phyloP scores from a whole-genome alignment of 192 early-diverging fungal species.

The Chytriomyces hyalinus region DNA sequence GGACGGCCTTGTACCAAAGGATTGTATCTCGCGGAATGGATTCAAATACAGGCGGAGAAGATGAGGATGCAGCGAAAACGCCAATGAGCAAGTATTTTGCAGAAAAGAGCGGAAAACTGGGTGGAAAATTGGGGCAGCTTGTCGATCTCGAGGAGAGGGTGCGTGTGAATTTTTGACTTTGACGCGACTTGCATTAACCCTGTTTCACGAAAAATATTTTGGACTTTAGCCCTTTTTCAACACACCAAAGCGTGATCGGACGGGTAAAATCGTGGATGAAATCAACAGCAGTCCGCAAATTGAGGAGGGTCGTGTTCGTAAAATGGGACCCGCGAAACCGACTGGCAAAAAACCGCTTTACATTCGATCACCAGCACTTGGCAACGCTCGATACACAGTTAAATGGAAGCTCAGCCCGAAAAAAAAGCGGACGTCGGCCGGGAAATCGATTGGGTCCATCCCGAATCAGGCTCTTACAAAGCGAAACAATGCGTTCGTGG shows the following conservation, averaged over 20 bases:
- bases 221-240: conserved; percentile 17
- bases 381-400: not conserved
- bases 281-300: conserved; percentile 1
- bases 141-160: conserved; percentile 23
- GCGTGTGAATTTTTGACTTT: not conserved
- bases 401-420: not conserved
- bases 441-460: too few species aligned
- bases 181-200: not conserved
- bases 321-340: not conserved
- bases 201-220: not conserved
- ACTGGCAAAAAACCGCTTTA: conserved; percentile 8
- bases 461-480: too few species aligned
- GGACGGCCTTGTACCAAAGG: not conserved
- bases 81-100: conserved; percentile 32
- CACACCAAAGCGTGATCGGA: conserved; percentile 21
- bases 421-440: too few species aligned
- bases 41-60: not conserved
- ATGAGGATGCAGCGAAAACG: conserved; percentile 10
- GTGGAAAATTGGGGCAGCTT: conserved; percentile 10
- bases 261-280: conserved; percentile 14
- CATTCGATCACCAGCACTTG: conserved; percentile 14
- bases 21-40: conserved; percentile 8
- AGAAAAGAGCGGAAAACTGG: conserved; percentile 22
- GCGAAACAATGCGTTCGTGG: not conserved
- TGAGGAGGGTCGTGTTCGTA: not conserved